phyloP scores from a whole-genome alignment of 2,329 filamentous ascomycete genomes.

The Microsporum canis region DNA sequence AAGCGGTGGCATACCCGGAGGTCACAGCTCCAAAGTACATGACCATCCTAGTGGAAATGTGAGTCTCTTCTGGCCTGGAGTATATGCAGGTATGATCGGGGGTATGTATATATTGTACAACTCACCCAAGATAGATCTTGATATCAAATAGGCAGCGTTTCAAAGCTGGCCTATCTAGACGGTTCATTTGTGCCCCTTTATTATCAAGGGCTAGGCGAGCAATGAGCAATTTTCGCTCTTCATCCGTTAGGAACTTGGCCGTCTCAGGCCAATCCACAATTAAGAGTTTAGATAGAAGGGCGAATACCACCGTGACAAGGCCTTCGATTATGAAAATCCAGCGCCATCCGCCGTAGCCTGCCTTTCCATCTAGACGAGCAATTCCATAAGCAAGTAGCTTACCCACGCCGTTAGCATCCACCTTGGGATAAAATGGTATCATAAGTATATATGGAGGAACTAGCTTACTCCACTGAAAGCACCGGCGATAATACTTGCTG shows the following conservation, averaged over 20 bases:
- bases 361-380: constrained; percentile 30
- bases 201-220: constrained; percentile 33
- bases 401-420: not conserved
- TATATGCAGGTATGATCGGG: not conserved
- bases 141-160: constrained; percentile 39
- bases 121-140: constrained; percentile 22
- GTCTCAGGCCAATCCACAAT: constrained; percentile 37
- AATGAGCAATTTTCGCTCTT: constrained; percentile 36
- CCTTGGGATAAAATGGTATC: not conserved
- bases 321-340: constrained; percentile 44
- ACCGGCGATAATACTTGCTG: constrained; percentile 29
- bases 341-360: constrained; percentile 32
- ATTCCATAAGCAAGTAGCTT: constrained; percentile 35
- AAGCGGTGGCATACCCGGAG: constrained; percentile 35
- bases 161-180: constrained; percentile 39
- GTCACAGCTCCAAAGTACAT: constrained; percentile 53
- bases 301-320: constrained; percentile 37
- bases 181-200: constrained; percentile 42
- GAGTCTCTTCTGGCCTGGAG: not conserved
- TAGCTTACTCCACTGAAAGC: constrained; percentile 29
- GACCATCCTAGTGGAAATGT: constrained; percentile 33
- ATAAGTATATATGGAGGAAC: not conserved
- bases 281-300: constrained; percentile 41
- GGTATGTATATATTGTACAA: not conserved
- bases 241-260: constrained; percentile 36